These are phyloP conservation scores for Pythium oligandrum DNA, from an alignment of 352 stramenopile genomes.

Conservation along the genomic window DNA sequence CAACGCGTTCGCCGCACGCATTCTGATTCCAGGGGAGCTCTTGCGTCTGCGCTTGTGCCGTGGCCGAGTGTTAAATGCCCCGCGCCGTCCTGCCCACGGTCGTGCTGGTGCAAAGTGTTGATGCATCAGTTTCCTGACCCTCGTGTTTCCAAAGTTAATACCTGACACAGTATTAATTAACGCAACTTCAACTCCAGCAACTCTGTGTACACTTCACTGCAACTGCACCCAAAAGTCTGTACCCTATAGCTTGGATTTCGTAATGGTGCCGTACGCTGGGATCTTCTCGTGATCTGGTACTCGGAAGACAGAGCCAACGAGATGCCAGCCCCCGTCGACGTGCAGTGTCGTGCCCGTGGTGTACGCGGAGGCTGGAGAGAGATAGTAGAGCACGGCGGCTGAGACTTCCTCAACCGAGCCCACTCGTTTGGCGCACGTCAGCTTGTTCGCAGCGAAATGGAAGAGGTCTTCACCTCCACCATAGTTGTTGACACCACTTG, in stretches of 20 bases:
- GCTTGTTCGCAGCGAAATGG: slow-evolving; percentile 59
- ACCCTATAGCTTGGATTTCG: slow-evolving; percentile 40
- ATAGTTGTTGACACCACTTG: slow-evolving; percentile 83
- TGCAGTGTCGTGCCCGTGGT: slow-evolving; percentile 86
- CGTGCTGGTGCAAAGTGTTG: too few species aligned
- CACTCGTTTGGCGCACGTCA: slow-evolving; percentile 80
- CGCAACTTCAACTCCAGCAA: too few species aligned
- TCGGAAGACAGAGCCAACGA: slow-evolving; percentile 63
- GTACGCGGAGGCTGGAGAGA: slow-evolving; percentile 86
- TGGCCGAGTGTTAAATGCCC: too few species aligned
- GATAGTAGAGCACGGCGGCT: slow-evolving; percentile 84
- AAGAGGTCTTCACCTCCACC: slow-evolving; percentile 75
- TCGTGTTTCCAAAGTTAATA: too few species aligned
- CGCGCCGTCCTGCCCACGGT: too few species aligned
- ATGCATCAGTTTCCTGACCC: too few species aligned
- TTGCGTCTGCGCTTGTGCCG: neutral
- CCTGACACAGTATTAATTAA: too few species aligned
- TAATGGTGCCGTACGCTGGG: slow-evolving; percentile 62
- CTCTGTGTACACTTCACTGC: too few species aligned
- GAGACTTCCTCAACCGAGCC: slow-evolving; percentile 90
- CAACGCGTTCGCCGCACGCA: slow-evolving; percentile 27
- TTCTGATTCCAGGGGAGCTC: slow-evolving; percentile 7
- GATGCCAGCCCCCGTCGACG: slow-evolving; percentile 85
- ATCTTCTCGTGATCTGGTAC: slow-evolving; percentile 79
- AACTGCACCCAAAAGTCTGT: neutral